Base-by-base conservation (phyloP, 2,329 filamentous ascomycete genomes). In the Ascochyta clinopodiicola region DNA sequence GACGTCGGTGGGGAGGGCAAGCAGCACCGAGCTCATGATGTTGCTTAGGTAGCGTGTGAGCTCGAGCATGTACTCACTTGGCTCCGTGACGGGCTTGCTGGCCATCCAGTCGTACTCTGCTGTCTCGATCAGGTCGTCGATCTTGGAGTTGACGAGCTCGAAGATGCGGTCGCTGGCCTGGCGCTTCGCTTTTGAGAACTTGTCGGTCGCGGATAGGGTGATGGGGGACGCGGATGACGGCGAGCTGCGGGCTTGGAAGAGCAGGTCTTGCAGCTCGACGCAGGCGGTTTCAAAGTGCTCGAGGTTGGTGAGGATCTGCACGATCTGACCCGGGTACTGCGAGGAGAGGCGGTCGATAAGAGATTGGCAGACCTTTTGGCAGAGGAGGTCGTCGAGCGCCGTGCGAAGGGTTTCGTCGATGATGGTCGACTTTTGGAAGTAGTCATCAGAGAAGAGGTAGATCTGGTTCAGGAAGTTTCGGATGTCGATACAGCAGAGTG, bases 391-490 rank as follows among this genome's bases (percentile, higher is more conserved):
- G 72, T 99, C 96, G n/a, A 99, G 80, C 5, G 92, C 91, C 75
- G 88, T 89, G 73, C 89, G 89, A 6, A 99, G 81, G 0, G 92
- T 96, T 61, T 96, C 90, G 63, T 99, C 95, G 63, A 99, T 96
- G 48, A 96, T 85, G 59, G 86, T 88, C 1, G 92, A 90, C 62
- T 96, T 91, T 61, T 95, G 89, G 71, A 98, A 98, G 72, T 98
- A 92, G 69, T 98, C 93, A 68, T 96, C 93, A 8, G 91, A 92
- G 77, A 98, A 99, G 75, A 96, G 93, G 75, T 98, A 98, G 69
- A 99, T 98, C 71, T 98, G 93, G 74, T 97, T 97, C 56, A 98
- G 81, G 75, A 99, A 98, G 75, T 97, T 97, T 36, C 94, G 87
- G 67, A 99, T 97, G 70, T 98, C 92, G 72, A 98, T 98, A 79